Conservation (phyloP, 139 green algal genomes). For the Ettlia oleoabundans region DNA sequence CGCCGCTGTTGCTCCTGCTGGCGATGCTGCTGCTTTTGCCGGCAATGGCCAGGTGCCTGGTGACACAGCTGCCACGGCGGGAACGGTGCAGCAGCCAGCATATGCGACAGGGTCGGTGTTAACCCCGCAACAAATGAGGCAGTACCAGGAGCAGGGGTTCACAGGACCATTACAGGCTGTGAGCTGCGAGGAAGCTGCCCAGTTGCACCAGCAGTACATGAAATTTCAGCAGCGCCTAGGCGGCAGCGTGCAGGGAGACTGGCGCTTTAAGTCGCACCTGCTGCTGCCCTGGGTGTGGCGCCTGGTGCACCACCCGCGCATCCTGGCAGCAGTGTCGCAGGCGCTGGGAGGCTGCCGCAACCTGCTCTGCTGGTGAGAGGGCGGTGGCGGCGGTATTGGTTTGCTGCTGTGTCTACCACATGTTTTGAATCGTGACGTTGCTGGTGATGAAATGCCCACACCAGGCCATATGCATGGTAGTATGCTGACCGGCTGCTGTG, state of each 20-base stretch:
- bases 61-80: neutral
- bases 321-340: constrained; percentile 22
- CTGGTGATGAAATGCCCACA: too few species aligned
- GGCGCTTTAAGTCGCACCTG: constrained; percentile 37
- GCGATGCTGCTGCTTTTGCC: too few species aligned
- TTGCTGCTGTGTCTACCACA: too few species aligned
- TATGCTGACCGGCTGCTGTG: too few species aligned
- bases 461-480: too few species aligned
- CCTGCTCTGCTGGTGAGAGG: constrained; percentile 38
- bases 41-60: neutral
- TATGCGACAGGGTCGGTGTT: neutral
- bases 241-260: constrained; percentile 11
- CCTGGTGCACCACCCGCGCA: neutral
- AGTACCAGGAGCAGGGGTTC: constrained; percentile 1
- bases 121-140: neutral
- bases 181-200: neutral
- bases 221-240: neutral
- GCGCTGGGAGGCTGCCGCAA: constrained; percentile 35
- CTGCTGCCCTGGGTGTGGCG: constrained; percentile 36
- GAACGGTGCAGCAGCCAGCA: neutral
- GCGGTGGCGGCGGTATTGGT: neutral
- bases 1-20: too few species aligned
- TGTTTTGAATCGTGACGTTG: too few species aligned
- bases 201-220: neutral
- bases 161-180: neutral